A percentile compares a stretch with the other conserved stretches of the same genome.
Conservation (phyloP, 306 rosid species). For the Sicyos edulis region DNA sequence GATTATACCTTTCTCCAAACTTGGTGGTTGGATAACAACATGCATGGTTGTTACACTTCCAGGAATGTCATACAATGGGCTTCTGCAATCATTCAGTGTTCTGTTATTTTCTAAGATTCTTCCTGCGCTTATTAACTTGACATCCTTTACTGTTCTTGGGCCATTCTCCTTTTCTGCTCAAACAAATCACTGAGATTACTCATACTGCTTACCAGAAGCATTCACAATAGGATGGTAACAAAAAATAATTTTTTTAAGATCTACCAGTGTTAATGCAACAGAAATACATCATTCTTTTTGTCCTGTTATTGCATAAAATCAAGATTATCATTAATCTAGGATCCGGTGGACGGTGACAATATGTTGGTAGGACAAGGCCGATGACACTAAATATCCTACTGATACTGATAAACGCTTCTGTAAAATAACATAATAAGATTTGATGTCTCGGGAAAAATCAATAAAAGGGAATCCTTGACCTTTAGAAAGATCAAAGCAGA, state of each 20-base stretch:
- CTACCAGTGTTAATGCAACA: neutral
- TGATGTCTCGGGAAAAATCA: neutral
- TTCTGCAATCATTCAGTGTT: conserved; percentile 80
- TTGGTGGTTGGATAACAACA: conserved; percentile 69
- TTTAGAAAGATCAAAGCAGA: neutral
- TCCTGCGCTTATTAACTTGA: conserved; percentile 83
- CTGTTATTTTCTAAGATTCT: conserved; percentile 71
- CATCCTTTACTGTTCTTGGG: conserved; percentile 82
- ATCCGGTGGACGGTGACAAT: neutral
- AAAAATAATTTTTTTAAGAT: neutral
- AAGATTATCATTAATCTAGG: conserved; percentile 1
- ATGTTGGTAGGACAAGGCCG: neutral
- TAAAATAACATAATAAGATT: neutral
- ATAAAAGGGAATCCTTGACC: too few species aligned
- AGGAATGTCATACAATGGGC: conserved; percentile 69
- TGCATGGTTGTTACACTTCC: conserved; percentile 90
- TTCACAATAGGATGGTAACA: neutral
- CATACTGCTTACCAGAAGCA: neutral
- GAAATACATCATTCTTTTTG: neutral
- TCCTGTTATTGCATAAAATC: neutral
- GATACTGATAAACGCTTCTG: neutral
- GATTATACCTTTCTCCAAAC: conserved; percentile 57
- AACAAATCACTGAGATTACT: conserved; percentile 24
- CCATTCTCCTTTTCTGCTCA: conserved; percentile 67
- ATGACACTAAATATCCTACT: neutral